These are phyloP conservation scores for Zygosaccharomyces rouxii DNA, from an alignment of 805 yeast genomes.

Conservation along the genomic window DNA sequence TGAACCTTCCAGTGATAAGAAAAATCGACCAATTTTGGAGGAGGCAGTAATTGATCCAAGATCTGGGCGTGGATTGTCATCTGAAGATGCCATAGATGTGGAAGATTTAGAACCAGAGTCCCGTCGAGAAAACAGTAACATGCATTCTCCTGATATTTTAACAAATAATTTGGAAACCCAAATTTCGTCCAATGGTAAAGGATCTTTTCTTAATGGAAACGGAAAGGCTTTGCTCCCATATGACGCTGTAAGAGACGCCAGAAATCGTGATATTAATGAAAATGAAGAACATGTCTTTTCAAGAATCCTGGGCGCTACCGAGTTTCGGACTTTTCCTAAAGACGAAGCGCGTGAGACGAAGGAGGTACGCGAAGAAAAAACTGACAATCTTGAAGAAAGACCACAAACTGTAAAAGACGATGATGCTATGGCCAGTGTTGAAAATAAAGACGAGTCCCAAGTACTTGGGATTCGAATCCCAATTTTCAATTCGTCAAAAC, in stretches of 20 bases:
- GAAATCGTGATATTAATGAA: not conserved
- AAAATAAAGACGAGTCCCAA: not conserved
- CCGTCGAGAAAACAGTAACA: not conserved
- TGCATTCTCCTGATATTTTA: not conserved
- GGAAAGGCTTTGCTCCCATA: not conserved
- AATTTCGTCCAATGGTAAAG: not conserved
- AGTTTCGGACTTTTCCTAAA: not conserved
- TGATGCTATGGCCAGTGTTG: not conserved
- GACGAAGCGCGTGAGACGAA: not conserved
- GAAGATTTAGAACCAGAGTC: not conserved
- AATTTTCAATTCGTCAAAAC: conserved; percentile 21
- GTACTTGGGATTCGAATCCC: conserved; percentile 18
- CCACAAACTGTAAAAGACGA: not conserved
- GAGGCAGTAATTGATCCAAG: not conserved
- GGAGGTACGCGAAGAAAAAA: not conserved
- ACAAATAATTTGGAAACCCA: not conserved
- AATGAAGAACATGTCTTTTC: not conserved
- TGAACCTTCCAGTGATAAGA: not conserved
- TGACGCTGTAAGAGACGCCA: not conserved
- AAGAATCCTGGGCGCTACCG: not conserved
- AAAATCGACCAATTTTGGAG: not conserved
- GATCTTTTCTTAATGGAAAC: not conserved
- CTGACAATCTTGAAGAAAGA: not conserved
- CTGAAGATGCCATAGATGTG: not conserved
- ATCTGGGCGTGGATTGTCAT: not conserved